phyloP scores from a whole-genome alignment of 345 rosid genomes.

The Pugionium cornutum region DNA sequence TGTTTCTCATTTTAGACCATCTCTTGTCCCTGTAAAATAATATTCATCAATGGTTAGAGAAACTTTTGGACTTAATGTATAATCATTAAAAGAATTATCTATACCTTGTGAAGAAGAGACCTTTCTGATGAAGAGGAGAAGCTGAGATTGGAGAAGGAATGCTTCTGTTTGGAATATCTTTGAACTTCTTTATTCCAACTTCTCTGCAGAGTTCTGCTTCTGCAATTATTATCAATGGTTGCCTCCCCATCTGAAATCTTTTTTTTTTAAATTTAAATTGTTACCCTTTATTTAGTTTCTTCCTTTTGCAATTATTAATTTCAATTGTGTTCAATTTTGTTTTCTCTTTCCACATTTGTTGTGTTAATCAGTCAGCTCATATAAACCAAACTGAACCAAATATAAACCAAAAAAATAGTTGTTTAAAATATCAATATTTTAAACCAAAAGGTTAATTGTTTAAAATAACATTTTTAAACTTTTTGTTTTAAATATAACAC shows the following conservation, averaged over 20 bases:
- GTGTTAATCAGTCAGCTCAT: background rate
- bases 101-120: slow-evolving; percentile 96
- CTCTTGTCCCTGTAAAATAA: slow-evolving; percentile 57
- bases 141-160: slow-evolving; percentile 91
- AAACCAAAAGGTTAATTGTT: no score
- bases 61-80: no score
- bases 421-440: no score
- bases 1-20: slow-evolving; percentile 90
- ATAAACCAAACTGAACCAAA: background rate
- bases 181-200: slow-evolving; percentile 90
- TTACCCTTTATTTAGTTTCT: background rate
- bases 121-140: slow-evolving; percentile 93
- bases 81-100: no score
- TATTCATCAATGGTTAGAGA: slow-evolving; percentile 2
- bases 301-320: background rate
- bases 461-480: no score
- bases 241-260: slow-evolving; percentile 99
- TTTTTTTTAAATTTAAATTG: background rate
- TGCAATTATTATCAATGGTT: slow-evolving; percentile 79
- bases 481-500: no score
- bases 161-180: slow-evolving; percentile 81
- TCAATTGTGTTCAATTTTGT: background rate
- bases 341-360: background rate
- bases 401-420: background rate
- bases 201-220: slow-evolving; percentile 84